These are phyloP conservation scores for Dorcoceras hygrometricum DNA, from an alignment of 257 asterid species.

Conservation along the genomic window DNA sequence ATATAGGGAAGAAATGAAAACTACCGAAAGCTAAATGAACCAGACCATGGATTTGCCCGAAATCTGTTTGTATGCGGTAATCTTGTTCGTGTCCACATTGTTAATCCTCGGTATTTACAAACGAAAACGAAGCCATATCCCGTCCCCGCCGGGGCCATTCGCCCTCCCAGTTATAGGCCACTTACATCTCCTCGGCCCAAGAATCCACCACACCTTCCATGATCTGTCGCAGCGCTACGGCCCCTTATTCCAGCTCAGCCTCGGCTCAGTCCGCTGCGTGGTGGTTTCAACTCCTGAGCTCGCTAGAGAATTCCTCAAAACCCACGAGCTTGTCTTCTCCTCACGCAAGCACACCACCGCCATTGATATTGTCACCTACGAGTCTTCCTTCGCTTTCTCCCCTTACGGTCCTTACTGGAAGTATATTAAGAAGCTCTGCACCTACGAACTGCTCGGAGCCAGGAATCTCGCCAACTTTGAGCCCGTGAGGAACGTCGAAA, in stretches of 20 bases:
- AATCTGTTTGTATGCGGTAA: constrained; percentile 22
- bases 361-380: constrained; percentile 49
- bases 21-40: too few relatives aligned
- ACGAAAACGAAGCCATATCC: constrained; percentile 12
- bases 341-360: constrained; percentile 48
- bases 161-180: constrained; percentile 63
- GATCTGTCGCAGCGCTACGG: constrained; percentile 36
- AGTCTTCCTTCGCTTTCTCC: constrained; percentile 61
- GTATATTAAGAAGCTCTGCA: constrained; percentile 45
- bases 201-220: constrained; percentile 52
- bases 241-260: constrained; percentile 37
- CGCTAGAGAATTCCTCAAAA: constrained; percentile 43
- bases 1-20: too few relatives aligned
- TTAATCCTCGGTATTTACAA: constrained; percentile 12
- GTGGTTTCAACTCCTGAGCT: constrained; percentile 49
- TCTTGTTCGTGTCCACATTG: constrained; percentile 35
- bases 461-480: constrained; percentile 40
- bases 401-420: constrained; percentile 64
- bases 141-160: constrained; percentile 44
- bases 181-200: constrained; percentile 57
- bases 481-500: constrained; percentile 41
- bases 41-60: neutral
- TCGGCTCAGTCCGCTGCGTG: constrained; percentile 46
- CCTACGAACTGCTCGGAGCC: constrained; percentile 45
- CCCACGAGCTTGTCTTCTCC: constrained; percentile 51